A percentile compares a stretch with the other conserved stretches of the same genome.
Evolutionary conservation across 2,329 filamentous ascomycete genomes (phyloP).

Genomic region (Sclerotinia trifoliorum): DNA sequence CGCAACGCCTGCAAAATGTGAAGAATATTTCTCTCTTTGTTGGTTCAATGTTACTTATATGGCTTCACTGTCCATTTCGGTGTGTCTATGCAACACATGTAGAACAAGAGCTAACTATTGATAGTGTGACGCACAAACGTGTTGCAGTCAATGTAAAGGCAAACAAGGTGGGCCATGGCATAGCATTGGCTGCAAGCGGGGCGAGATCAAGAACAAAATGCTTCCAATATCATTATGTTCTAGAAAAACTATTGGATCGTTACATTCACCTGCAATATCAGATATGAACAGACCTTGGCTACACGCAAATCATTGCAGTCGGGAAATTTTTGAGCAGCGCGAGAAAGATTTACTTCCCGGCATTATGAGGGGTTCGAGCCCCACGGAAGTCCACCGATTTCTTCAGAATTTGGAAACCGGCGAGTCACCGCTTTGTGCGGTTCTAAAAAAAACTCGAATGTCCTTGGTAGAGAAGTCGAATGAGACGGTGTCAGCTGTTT

Average conservation of each 20-base stretch:
- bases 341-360: neutral
- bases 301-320: neutral
- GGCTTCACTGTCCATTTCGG: neutral
- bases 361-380: neutral
- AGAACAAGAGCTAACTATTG: neutral
- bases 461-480: neutral
- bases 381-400: neutral
- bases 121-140: slow-evolving; percentile 18
- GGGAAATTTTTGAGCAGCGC: neutral
- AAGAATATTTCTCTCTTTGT: neutral
- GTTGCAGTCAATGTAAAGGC: slow-evolving; percentile 23
- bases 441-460: neutral
- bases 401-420: neutral
- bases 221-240: slow-evolving; percentile 21
- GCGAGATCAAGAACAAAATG: slow-evolving; percentile 24
- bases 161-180: slow-evolving; percentile 22
- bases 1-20: neutral
- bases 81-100: neutral
- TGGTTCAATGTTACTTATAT: neutral
- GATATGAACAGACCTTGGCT: neutral
- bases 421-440: neutral
- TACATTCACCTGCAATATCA: neutral
- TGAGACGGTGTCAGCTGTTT: neutral
- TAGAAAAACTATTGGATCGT: neutral
- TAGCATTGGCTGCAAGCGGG: slow-evolving; percentile 24